Conservation (phyloP, 2,329 filamentous ascomycete genomes). For the Penicillium sp. region DNA sequence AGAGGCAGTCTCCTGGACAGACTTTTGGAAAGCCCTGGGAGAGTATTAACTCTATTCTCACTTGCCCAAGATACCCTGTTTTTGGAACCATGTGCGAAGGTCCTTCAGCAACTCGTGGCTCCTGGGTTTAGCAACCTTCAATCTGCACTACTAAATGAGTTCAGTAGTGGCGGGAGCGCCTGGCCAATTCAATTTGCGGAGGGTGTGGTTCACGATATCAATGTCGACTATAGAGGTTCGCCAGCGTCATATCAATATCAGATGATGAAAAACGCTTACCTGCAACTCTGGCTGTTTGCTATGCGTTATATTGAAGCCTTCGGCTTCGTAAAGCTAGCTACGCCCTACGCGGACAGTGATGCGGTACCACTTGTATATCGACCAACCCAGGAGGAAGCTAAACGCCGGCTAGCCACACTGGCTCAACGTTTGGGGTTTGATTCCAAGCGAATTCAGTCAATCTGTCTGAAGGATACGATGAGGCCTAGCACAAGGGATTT, state of each 20-base stretch:
- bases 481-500: not conserved
- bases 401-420: not conserved
- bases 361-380: not conserved
- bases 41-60: slow-evolving; percentile 1
- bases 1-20: not conserved
- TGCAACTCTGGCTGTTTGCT: slow-evolving; percentile 5
- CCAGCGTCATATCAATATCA: not conserved
- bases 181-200: not conserved
- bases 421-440: not conserved
- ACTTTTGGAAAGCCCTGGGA: slow-evolving; percentile 2
- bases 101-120: not conserved
- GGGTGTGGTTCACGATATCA: not conserved
- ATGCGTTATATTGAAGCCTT: slow-evolving; percentile 6
- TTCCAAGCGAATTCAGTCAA: not conserved
- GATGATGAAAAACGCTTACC: not conserved
- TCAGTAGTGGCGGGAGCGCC: not conserved
- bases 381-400: slow-evolving; percentile 1
- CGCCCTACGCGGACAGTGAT: not conserved
- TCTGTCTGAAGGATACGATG: slow-evolving; percentile 1
- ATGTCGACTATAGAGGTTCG: not conserved
- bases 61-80: slow-evolving; percentile 4
- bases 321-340: not conserved
- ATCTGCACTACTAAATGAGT: not conserved
- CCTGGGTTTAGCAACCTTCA: not conserved
- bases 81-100: slow-evolving; percentile 3